Evolutionary conservation across 192 early-diverging fungal species (phyloP), one percentile per base, ranked within the genome.

Genomic region (Paraglomus occultum): DNA sequence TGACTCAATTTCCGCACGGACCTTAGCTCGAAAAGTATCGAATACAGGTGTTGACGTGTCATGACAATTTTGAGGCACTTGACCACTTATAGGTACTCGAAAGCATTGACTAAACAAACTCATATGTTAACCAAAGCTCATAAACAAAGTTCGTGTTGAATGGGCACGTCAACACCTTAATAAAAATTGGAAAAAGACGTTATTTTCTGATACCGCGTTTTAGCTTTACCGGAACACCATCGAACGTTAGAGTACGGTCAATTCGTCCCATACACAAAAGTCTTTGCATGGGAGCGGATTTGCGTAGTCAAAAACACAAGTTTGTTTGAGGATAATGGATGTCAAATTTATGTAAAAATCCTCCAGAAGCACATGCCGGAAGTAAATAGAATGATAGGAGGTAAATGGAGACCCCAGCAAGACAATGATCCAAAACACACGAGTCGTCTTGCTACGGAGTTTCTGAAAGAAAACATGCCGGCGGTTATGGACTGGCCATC

Each of bases 311-410:
- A 45, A 0, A 61, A 61, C 43, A 45, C 59, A 11, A 61, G 43
- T 45, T 61, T 61, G 22, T 61, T 61, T 61, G 43, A 45, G 4
- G 39, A 64, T 64, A 22, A 64, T 64, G 2, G n/a, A 64, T 22
- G 63, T 49, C n/a, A 10, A 64, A 50, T 64, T 64, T 64, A 22
- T 64, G 63, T 64, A 0, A 31, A 64, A 45, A 64, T 48, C 12
- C 17, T 38, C 39, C 2, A 23, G 12, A 45, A 62, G 20, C 60
- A 62, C 18, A 43, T 62, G 43, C 60, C 60, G 18, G 60, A 62
- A n/a, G 18, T 62, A 5, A 62, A 45, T 3, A 3, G 47, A 23
- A 62, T 62, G 44, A 17, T 62, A 46, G 60, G 44, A 31, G 20
- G 12, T 64, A 0, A 15, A 11, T 50, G 6, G 46, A 6, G 48